Evolutionary conservation across 768 basidiomycete genomes (phyloP), one percentile per base, ranked within the genome.

Genomic region (Mycena belliarum): DNA sequence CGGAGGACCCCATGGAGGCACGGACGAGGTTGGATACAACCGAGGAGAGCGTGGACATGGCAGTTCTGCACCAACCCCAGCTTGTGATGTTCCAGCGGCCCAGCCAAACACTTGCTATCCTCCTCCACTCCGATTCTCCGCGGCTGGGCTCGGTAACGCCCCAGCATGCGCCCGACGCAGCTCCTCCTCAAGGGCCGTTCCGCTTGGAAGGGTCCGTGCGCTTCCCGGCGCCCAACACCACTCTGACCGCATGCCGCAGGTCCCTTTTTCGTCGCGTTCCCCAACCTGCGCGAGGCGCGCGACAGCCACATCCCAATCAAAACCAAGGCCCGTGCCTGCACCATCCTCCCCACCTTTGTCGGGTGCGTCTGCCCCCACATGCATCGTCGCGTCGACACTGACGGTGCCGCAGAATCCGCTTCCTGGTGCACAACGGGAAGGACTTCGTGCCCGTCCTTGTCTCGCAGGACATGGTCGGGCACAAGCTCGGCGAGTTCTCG

Each of bases 401-500:
- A 15, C 33, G 16, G 16, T 26, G 37, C 20, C 14, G 4, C 68
- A 95, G 94, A 4, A 77, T 95, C 33, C 84, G 86, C 37, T 98
- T 99, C 71, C 75, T 91, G 72, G 93, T 99, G 3, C 95, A 99
- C 74, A 98, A 98, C 64, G 96, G 96, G 33, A 93, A 88, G 73
- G 85, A 92, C 66, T 96, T 93, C 71, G 56, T 88, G 6, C 95
- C 95, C 0, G 88, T 99, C 38, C 73, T 80, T 42, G 81, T 99
- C 63, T 94, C 91, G 4, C 93, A 95, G 70, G 96, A 98, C 72
- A 98, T 98, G 96, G 93, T 99, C 2, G 96, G 96, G 0, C 95
- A 99, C 72, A 99, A 99, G 72, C 74, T 98, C 50, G 96, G 96
- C 51, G 95, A 98, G 78, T 98, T 98, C 72, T 77, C 93, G 38